Conservation (phyloP, 306 rosid genomes). For the Citrullus amarus region DNA sequence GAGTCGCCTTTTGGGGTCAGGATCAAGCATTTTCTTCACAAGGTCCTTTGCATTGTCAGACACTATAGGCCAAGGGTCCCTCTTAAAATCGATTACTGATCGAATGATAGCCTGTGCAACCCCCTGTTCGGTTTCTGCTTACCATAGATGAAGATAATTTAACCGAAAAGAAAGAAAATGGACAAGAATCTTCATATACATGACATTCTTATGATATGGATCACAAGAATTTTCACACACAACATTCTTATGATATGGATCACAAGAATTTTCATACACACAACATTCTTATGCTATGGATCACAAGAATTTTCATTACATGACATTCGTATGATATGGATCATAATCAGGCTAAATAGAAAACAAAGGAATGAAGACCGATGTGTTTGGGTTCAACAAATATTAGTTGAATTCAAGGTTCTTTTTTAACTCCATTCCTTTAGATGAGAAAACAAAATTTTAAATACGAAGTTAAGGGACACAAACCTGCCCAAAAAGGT, state of each 20-base stretch:
- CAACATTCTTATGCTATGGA: neutral
- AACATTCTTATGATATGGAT: neutral
- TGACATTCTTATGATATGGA: neutral
- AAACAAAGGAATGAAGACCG: neutral
- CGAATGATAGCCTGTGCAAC: slow-evolving; percentile 28
- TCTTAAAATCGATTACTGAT: slow-evolving; percentile 21
- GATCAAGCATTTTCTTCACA: slow-evolving; percentile 26
- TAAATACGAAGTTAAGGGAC: neutral
- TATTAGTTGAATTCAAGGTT: neutral
- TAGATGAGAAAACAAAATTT: neutral
- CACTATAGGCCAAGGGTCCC: slow-evolving; percentile 29
- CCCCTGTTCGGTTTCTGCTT: slow-evolving; percentile 24
- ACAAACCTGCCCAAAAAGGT: slow-evolving; percentile 91
- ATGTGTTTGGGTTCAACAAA: neutral
- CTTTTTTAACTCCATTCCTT: neutral
- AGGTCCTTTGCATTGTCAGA: slow-evolving; percentile 26
- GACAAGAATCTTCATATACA: neutral
- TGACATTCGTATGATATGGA: neutral
- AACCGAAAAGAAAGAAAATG: neutral
- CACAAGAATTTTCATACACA: neutral
- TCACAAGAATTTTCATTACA: neutral
- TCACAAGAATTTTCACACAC: neutral
- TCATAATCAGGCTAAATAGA: neutral
- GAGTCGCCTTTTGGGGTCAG: slow-evolving; percentile 22
- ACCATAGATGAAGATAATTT: neutral